Evolutionary conservation across 257 asterid species (phyloP).

Genomic region (Gentiana dahurica): DNA sequence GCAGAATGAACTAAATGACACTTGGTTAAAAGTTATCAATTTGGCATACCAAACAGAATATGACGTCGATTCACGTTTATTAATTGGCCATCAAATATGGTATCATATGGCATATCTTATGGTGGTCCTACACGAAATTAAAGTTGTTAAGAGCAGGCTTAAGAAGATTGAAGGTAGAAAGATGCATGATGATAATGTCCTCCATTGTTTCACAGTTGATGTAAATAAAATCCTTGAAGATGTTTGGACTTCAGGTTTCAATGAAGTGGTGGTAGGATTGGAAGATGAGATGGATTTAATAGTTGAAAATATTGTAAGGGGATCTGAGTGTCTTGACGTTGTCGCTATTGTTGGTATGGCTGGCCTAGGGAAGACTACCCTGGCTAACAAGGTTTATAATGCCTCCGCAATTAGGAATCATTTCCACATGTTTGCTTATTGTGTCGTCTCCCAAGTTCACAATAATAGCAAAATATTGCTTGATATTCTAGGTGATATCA

Average conservation of each 20-base stretch:
- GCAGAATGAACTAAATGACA: neutral
- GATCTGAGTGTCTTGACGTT: neutral
- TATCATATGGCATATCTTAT: neutral
- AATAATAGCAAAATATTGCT: neutral
- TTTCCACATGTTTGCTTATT: slow-evolving; percentile 4
- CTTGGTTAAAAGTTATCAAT: neutral
- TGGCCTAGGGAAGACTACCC: slow-evolving; percentile 9
- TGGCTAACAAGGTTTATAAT: slow-evolving; percentile 2
- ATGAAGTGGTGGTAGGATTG: slow-evolving; percentile 8
- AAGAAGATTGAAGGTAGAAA: neutral
- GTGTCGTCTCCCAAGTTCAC: slow-evolving; percentile 6
- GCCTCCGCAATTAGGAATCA: neutral
- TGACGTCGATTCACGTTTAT: slow-evolving; percentile 1
- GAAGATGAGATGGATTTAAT: neutral
- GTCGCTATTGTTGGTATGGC: slow-evolving; percentile 13
- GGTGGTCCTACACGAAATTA: neutral
- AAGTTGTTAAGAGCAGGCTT: neutral
- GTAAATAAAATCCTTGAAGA: neutral
- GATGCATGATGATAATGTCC: neutral
- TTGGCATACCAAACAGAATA: slow-evolving; percentile 8
- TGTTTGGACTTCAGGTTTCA: neutral
- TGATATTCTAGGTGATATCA: neutral
- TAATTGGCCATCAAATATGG: slow-evolving; percentile 1
- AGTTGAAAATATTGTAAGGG: neutral
- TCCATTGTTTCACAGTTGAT: neutral